These are phyloP conservation scores for Globisporangium takayamanum DNA, from an alignment of 352 stramenopile species.

Conservation along the genomic window DNA sequence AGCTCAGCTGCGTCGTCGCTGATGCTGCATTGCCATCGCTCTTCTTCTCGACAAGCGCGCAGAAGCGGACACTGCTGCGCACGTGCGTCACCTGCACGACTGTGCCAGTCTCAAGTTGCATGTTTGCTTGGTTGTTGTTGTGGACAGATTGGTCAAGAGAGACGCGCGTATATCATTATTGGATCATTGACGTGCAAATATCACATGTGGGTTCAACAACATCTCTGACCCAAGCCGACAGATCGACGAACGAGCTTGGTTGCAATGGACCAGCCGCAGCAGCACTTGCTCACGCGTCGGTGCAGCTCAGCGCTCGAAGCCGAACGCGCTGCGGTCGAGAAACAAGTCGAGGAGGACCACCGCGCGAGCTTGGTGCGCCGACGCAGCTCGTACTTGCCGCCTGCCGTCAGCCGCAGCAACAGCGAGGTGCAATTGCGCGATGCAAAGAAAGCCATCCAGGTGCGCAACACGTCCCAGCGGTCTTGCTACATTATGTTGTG, in stretches of 20 bases:
- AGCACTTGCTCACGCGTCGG: conserved; percentile 17
- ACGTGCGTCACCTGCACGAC: conserved; percentile 54
- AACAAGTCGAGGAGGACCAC: conserved; percentile 37
- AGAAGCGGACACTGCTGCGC: conserved; percentile 31
- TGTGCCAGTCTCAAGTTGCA: conserved; percentile 40
- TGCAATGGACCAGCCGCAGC: neutral
- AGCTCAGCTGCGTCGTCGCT: conserved; percentile 25
- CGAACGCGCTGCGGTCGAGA: conserved; percentile 43
- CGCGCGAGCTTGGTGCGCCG: conserved; percentile 9
- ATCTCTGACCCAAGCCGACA: too few relatives aligned
- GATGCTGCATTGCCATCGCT: conserved; percentile 12
- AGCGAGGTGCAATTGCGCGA: conserved; percentile 28
- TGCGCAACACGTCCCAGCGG: conserved; percentile 1
- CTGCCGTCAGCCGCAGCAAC: conserved; percentile 7
- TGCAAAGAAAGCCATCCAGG: conserved; percentile 52
- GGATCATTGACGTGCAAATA: too few relatives aligned
- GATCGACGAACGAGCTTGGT: neutral
- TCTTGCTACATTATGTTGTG: neutral
- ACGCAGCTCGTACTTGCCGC: conserved; percentile 41
- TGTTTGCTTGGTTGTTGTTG: neutral
- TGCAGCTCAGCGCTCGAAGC: conserved; percentile 36
- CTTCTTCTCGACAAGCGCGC: conserved; percentile 41
- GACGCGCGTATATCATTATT: conserved; percentile 11
- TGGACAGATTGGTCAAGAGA: neutral
- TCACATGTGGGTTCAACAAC: too few relatives aligned